Evolutionary conservation across 2,329 filamentous ascomycete species (phyloP).

Genomic region (Epichloe uncinata): DNA sequence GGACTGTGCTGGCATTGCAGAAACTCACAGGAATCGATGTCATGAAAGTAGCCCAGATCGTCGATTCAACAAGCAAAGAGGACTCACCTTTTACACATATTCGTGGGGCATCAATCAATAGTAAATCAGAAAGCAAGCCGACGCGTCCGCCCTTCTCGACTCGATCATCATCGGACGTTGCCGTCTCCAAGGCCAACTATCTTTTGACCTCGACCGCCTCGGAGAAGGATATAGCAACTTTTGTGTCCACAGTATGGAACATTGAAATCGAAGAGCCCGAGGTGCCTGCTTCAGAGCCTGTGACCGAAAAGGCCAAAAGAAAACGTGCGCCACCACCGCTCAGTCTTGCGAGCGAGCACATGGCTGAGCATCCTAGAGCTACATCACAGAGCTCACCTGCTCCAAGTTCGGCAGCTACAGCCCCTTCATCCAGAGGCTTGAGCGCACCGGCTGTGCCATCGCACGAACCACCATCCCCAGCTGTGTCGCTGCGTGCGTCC

Average conservation of each 20-base stretch:
- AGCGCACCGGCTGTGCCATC: neutral
- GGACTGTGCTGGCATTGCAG: slow-evolving; percentile 44
- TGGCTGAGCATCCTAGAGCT: slow-evolving; percentile 18
- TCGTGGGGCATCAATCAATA: slow-evolving; percentile 19
- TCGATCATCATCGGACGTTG: slow-evolving; percentile 17
- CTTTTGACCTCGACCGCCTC: slow-evolving; percentile 42
- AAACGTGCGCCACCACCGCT: slow-evolving; percentile 17
- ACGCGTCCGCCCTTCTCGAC: slow-evolving; percentile 12
- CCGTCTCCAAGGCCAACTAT: slow-evolving; percentile 41
- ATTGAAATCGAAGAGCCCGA: slow-evolving; percentile 19
- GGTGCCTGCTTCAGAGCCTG: slow-evolving; percentile 25
- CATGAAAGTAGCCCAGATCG: slow-evolving; percentile 45
- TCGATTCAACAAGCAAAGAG: slow-evolving; percentile 29
- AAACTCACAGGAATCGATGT: slow-evolving; percentile 41
- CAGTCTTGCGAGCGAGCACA: slow-evolving; percentile 11
- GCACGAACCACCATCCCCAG: slow-evolving; percentile 3
- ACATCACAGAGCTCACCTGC: slow-evolving; percentile 11
- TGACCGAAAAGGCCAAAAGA: slow-evolving; percentile 9
- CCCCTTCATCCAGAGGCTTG: neutral
- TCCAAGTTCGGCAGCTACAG: slow-evolving; percentile 3
- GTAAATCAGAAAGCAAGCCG: slow-evolving; percentile 12
- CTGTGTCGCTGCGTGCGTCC: slow-evolving; percentile 4
- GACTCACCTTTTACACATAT: slow-evolving; percentile 25
- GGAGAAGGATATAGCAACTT: slow-evolving; percentile 37
- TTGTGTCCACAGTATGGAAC: slow-evolving; percentile 39